Evolutionary conservation across 257 asterid genomes (phyloP), one percentile per base, ranked within the genome.

Genomic region (Solanum chilense): DNA sequence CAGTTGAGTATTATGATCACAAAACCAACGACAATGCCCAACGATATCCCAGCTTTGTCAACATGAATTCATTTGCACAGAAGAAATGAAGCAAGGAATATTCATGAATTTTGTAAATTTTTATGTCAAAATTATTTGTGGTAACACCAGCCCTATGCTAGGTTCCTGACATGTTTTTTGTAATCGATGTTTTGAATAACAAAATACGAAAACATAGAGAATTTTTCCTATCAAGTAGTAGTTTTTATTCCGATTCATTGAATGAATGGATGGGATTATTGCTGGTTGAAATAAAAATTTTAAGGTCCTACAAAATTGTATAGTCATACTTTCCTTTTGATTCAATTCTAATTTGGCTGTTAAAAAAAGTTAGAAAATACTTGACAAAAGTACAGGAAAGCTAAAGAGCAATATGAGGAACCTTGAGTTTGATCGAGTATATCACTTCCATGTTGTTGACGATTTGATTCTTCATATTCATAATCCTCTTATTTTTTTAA

Each of bases 1-100:
- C 86, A n/a, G 93, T 91, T 9, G 93, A 90, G 84, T 90, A 90
- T 78, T 90, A 88, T 69, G 92, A 90, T 44, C 89, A 69, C 70
- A 88, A 88, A 66, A 41, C 87, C 6, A 88, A 42, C 49, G 73
- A 84, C 76, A 88, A 39, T 66, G 68, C 11, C n/a, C 3, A 88
- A 58, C 90, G 90, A 18, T 82, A 84, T 15, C 88, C 93, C 5
- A 89, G 64, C 86, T 90, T 88, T 75, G 85, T 91, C 52, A 84
- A 82, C 12, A 3, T 88, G 86, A 87, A 91, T 68, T 44, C 86
- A 16, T 58, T 86, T 74, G 56, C 88, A 23, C 83, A 75, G 9
- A 91, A 91, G 83, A 87, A 91, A 80, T 90, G 35, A 84, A 84
- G 41, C 81, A 20, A n/a, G n/a, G n/a, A n/a, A n/a, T n/a, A n/a